These are phyloP conservation scores for Musa troglodytarum DNA, from an alignment of 176 grass and related monocot species.

Conservation along the genomic window DNA sequence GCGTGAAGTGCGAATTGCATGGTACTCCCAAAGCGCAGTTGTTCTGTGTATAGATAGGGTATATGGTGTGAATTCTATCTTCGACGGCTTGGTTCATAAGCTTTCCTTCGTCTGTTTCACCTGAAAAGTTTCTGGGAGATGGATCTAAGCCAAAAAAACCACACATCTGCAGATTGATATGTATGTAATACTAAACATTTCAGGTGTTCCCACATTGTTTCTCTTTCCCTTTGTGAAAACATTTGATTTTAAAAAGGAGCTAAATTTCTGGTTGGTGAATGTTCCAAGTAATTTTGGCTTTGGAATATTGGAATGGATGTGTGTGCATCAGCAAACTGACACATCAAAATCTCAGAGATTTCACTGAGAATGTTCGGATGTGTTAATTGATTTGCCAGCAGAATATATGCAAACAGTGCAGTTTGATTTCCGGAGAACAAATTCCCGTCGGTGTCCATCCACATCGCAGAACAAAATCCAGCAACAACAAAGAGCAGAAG, in stretches of 20 bases:
- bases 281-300: too few species aligned
- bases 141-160: background rate
- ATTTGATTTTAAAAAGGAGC: background rate
- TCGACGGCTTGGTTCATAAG: background rate
- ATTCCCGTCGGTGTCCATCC: too few species aligned
- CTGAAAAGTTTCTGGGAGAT: background rate
- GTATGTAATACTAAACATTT: background rate
- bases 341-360: background rate
- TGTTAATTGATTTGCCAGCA: too few species aligned
- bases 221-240: background rate
- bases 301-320: background rate
- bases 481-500: too few species aligned
- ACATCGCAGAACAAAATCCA: too few species aligned
- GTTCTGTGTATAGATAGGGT: slow-evolving; percentile 4
- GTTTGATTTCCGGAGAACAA: background rate
- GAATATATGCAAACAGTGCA: background rate
- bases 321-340: background rate
- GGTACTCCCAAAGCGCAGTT: background rate
- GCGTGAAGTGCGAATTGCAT: background rate
- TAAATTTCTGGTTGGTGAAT: background rate
- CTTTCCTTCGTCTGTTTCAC: background rate
- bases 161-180: background rate
- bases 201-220: background rate
- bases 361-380: background rate
- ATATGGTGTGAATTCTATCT: background rate